These are phyloP conservation scores for Tillandsia leiboldiana DNA, from an alignment of 176 grass and related monocot genomes.

Conservation along the genomic window DNA sequence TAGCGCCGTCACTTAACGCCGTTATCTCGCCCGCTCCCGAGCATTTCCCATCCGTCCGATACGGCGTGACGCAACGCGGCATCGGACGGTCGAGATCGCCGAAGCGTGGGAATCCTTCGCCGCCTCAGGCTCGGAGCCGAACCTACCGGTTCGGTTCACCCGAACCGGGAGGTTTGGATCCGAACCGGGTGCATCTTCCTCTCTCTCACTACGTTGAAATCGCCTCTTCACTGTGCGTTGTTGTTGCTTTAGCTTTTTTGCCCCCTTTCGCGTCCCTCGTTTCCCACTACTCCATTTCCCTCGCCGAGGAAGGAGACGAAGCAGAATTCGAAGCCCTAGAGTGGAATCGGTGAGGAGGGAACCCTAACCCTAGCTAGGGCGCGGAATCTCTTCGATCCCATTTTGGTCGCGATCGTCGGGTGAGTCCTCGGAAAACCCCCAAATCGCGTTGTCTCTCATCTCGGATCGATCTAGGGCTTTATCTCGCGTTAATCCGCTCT, in stretches of 20 bases:
- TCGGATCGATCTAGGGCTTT: neutral
- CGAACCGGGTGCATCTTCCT: neutral
- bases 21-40: neutral
- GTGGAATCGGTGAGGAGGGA: neutral
- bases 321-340: neutral
- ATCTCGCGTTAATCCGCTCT: neutral
- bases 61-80: no score
- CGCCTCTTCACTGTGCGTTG: neutral
- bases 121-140: neutral
- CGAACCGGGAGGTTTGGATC: neutral
- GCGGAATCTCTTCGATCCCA: neutral
- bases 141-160: neutral
- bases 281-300: neutral
- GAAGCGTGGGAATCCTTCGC: neutral
- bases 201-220: conserved; percentile 4
- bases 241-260: conserved; percentile 4
- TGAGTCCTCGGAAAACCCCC: conserved; percentile 1
- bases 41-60: neutral
- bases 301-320: neutral
- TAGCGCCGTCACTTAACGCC: neutral
- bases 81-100: neutral
- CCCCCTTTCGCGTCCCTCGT: neutral
- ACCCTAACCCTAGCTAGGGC: neutral
- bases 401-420: neutral
- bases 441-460: neutral